phyloP scores from a whole-genome alignment of 2,329 filamentous ascomycete genomes.

The Ceratocystis variospora region DNA sequence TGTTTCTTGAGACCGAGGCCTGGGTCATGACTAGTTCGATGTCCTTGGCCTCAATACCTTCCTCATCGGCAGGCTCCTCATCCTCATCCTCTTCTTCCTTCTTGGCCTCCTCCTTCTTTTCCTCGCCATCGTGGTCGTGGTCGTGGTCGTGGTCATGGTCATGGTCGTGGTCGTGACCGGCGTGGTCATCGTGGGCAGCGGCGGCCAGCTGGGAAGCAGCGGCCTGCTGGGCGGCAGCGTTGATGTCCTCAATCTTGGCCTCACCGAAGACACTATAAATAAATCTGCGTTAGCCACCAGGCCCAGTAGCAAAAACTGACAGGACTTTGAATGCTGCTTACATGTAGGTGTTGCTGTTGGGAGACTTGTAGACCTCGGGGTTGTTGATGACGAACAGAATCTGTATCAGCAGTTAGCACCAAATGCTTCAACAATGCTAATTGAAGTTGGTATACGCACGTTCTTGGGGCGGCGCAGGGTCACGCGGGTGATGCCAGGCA shows the following conservation, averaged over 20 bases:
- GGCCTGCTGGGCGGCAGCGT: slow-evolving; percentile 91
- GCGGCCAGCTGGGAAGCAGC: slow-evolving; percentile 90
- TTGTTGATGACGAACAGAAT: slow-evolving; percentile 99
- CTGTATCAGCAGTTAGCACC: slow-evolving; percentile 34
- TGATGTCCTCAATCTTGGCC: slow-evolving; percentile 99
- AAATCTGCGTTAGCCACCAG: no score
- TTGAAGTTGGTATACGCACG: slow-evolving; percentile 45
- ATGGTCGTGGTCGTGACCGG: slow-evolving; percentile 57
- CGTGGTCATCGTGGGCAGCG: slow-evolving; percentile 45
- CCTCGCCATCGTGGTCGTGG: slow-evolving; percentile 55
- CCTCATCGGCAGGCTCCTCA: slow-evolving; percentile 87
- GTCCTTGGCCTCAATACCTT: slow-evolving; percentile 94
- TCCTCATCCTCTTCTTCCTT: slow-evolving; percentile 84
- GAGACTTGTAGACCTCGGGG: slow-evolving; percentile 98
- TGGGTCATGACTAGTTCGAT: slow-evolving; percentile 99
- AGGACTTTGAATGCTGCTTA: slow-evolving; percentile 37
- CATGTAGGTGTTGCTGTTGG: slow-evolving; percentile 99
- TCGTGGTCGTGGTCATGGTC: slow-evolving; percentile 48
- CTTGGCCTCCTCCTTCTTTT: slow-evolving; percentile 76
- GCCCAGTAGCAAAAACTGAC: no score
- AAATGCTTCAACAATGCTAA: neutral
- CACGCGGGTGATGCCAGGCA: slow-evolving; percentile 94
- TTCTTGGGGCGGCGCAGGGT: slow-evolving; percentile 98
- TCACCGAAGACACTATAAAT: slow-evolving; percentile 82
- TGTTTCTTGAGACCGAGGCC: slow-evolving; percentile 91